Conservation (phyloP, 2,329 filamentous ascomycete species). For the Monilinia aucupariae region DNA sequence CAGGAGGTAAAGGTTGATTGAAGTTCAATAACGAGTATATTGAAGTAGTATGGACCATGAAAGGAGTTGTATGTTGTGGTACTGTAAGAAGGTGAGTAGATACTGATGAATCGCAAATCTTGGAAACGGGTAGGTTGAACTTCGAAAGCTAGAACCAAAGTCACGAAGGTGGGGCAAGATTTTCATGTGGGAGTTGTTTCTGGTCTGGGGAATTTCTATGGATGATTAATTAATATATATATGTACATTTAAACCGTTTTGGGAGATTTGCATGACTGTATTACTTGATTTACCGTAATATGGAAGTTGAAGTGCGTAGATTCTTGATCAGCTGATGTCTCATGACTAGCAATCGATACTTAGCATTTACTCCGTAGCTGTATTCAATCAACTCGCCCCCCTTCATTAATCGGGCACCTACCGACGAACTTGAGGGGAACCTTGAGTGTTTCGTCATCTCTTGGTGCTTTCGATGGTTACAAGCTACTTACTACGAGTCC, state of each 20-base stretch:
- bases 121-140: constrained; percentile 5
- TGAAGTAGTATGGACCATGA: neutral
- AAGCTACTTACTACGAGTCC: neutral
- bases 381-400: too few species aligned
- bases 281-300: constrained; percentile 1
- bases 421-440: neutral
- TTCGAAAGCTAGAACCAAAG: constrained; percentile 13
- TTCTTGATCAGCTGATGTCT: too few species aligned
- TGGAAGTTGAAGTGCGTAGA: neutral
- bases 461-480: neutral
- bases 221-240: neutral
- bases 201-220: neutral
- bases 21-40: constrained; percentile 4
- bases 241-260: neutral
- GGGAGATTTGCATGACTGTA: neutral
- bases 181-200: neutral
- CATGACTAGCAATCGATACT: too few species aligned
- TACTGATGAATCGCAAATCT: constrained; percentile 8
- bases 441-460: neutral
- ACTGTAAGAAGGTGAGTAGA: neutral
- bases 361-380: too few species aligned
- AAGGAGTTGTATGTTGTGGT: neutral
- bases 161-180: constrained; percentile 15
- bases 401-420: too few species aligned
- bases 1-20: neutral